Percentiles rank a stretch among this genome's conserved stretches.
Evolutionary conservation across 129 eudicot species (phyloP).

Genomic region (Scalesia atractyloides): DNA sequence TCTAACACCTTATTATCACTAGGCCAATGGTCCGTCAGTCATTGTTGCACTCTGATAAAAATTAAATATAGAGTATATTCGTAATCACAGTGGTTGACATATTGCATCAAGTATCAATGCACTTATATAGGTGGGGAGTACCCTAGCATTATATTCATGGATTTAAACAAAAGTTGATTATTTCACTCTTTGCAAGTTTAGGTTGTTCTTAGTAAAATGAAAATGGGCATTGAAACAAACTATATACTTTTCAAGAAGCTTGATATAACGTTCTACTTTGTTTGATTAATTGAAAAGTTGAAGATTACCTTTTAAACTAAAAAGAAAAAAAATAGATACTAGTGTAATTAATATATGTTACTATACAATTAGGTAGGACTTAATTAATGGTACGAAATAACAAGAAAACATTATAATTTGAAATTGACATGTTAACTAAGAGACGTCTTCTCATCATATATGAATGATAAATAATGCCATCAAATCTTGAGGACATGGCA

Average conservation of each 20-base stretch:
- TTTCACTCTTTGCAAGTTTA: not conserved
- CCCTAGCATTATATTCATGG: not conserved
- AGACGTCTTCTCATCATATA: not conserved
- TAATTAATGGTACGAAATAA: too few species aligned
- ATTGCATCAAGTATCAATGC: not conserved
- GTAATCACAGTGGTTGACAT: not conserved
- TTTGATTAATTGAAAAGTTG: not conserved
- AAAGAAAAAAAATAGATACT: too few species aligned
- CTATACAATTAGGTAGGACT: too few species aligned
- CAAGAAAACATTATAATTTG: not conserved
- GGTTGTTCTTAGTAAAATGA: not conserved
- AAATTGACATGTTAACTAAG: conserved; percentile 1
- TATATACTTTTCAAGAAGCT: not conserved
- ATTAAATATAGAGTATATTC: too few species aligned
- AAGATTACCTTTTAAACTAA: too few species aligned
- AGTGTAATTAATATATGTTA: too few species aligned
- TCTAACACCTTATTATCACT: too few species aligned
- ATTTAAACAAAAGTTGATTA: not conserved
- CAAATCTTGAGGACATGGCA: not conserved
- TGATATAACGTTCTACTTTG: not conserved
- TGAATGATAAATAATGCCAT: not conserved
- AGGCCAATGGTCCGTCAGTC: too few species aligned
- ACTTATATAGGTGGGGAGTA: not conserved
- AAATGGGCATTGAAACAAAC: too few species aligned
- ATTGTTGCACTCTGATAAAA: too few species aligned